phyloP scores from a whole-genome alignment of 2,329 filamentous ascomycete species.

The Orbilia javanica region DNA sequence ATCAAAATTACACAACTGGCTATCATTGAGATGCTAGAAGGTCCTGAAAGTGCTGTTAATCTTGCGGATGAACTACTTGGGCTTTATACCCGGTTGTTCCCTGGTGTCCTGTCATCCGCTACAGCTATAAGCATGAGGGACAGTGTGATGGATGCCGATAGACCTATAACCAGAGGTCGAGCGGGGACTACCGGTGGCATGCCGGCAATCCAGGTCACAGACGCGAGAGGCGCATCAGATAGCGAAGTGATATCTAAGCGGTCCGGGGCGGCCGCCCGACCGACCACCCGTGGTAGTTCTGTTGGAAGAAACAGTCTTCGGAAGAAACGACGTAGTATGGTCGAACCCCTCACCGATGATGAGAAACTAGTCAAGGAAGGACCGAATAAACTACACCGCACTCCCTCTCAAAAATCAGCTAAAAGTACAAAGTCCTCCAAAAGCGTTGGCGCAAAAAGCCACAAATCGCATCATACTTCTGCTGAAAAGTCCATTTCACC shows the following conservation, averaged over 20 bases:
- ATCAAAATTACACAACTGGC: conserved; percentile 95
- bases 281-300: conserved; percentile 43
- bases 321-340: conserved; percentile 44
- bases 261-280: not conserved
- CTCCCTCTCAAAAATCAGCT: conserved; percentile 32
- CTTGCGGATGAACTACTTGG: conserved; percentile 85
- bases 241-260: conserved; percentile 42
- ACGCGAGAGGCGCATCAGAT: conserved; percentile 21
- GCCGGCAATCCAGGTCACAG: conserved; percentile 50
- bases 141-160: conserved; percentile 46
- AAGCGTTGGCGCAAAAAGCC: conserved; percentile 50
- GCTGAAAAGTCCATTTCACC: conserved; percentile 16
- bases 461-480: not conserved
- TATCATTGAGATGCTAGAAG: conserved; percentile 84
- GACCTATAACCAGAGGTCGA: conserved; percentile 32
- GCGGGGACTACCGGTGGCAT: conserved; percentile 22
- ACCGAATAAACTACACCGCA: conserved; percentile 42
- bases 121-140: conserved; percentile 33
- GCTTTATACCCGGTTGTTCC: conserved; percentile 83
- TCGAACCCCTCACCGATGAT: conserved; percentile 46
- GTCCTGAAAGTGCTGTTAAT: conserved; percentile 86
- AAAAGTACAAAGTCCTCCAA: conserved; percentile 39
- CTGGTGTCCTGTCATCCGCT: conserved; percentile 33
- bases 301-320: conserved; percentile 42
- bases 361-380: conserved; percentile 30